These are phyloP conservation scores for Syzygium grande DNA, from an alignment of 345 rosid species.

Conservation along the genomic window DNA sequence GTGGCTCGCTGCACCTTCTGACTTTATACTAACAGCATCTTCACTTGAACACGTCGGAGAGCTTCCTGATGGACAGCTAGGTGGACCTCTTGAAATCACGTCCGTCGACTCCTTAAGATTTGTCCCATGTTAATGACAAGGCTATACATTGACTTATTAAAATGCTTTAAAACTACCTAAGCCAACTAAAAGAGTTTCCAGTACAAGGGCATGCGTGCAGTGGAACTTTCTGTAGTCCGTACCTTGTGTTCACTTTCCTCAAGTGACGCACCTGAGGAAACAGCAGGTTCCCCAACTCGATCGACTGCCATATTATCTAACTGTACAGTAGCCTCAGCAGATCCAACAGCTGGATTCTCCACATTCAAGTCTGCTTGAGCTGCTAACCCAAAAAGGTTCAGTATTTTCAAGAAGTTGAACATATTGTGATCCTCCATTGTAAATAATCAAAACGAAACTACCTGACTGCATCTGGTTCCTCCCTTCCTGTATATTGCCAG, in stretches of 20 bases:
- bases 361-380: constrained; percentile 18
- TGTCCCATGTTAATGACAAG: neutral
- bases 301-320: constrained; percentile 12
- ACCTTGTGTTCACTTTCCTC: constrained; percentile 40
- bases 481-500: constrained; percentile 39
- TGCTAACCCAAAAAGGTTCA: constrained; percentile 6
- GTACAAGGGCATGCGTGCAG: neutral
- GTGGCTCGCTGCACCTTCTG: constrained; percentile 30
- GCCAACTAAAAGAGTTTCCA: neutral
- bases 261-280: constrained; percentile 2
- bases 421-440: neutral
- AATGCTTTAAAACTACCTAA: neutral
- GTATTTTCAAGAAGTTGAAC: neutral
- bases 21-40: constrained; percentile 19
- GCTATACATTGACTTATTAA: neutral
- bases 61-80: constrained; percentile 14
- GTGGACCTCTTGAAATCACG: constrained; percentile 25
- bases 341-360: constrained; percentile 13
- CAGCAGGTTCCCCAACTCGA: constrained; percentile 26
- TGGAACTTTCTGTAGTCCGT: neutral
- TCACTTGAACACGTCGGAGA: constrained; percentile 13
- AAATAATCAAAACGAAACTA: constrained; percentile 8
- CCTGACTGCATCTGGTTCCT: constrained; percentile 44
- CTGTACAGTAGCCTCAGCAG: constrained; percentile 20
- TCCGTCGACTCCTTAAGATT: constrained; percentile 11